Evolutionary conservation across 2,329 filamentous ascomycete species (phyloP).

Genomic region (Diaporthe caulivora): DNA sequence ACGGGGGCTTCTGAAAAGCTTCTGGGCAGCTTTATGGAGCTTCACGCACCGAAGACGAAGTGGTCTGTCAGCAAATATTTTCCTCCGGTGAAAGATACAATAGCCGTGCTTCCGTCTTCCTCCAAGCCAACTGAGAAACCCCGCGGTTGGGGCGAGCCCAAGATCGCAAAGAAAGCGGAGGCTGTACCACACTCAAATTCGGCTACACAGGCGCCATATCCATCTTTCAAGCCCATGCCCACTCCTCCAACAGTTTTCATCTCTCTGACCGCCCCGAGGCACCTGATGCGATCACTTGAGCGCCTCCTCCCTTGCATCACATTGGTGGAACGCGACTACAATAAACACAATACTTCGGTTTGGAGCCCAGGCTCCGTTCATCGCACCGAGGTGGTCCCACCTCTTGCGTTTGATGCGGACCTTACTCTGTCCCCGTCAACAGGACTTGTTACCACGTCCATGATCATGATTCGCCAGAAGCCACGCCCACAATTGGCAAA

Average conservation of each 20-base stretch:
- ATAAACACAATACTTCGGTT: conserved; percentile 41
- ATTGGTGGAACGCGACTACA: conserved; percentile 47
- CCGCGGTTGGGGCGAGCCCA: not conserved
- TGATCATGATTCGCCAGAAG: conserved; percentile 80
- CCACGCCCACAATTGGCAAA: conserved; percentile 67
- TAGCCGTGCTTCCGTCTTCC: not conserved
- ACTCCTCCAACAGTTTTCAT: conserved; percentile 44
- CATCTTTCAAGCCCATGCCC: conserved; percentile 35
- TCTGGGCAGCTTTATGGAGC: conserved; percentile 45
- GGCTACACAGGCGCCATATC: conserved; percentile 34
- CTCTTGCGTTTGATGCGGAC: conserved; percentile 73
- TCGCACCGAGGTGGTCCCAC: conserved; percentile 46
- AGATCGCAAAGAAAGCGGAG: not conserved
- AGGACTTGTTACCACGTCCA: conserved; percentile 77
- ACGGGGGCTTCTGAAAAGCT: conserved; percentile 35
- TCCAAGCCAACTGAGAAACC: not conserved
- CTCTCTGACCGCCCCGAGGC: conserved; percentile 42
- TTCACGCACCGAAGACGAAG: conserved; percentile 44
- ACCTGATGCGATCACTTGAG: conserved; percentile 41
- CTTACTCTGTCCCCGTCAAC: conserved; percentile 76
- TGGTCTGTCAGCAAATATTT: conserved; percentile 43
- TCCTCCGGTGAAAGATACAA: not conserved
- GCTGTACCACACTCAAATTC: not conserved
- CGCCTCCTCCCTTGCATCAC: conserved; percentile 43
- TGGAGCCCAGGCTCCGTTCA: conserved; percentile 43